Conservation (phyloP, 768 basidiomycete species). For the Lyophyllum shimeji region DNA sequence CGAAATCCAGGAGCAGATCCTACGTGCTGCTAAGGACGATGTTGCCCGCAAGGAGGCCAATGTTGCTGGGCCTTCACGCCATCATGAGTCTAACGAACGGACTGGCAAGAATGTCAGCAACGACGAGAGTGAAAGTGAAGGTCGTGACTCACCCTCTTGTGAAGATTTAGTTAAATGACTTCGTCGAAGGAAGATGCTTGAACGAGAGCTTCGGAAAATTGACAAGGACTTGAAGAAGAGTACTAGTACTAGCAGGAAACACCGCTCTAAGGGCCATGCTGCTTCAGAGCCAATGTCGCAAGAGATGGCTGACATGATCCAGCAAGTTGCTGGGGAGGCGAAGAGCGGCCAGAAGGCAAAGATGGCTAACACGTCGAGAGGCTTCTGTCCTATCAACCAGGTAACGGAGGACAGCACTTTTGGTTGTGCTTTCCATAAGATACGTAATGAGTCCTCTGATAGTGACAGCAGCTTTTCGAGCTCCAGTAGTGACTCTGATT, state of each 20-base stretch:
- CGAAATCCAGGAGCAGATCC: background rate
- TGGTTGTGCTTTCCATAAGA: background rate
- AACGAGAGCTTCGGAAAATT: background rate
- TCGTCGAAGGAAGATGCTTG: too few species aligned
- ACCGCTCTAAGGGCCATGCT: background rate
- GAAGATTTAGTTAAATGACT: background rate
- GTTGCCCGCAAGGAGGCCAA: background rate
- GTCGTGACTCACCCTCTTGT: background rate
- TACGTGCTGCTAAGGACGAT: background rate
- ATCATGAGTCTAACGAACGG: background rate
- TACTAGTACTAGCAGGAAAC: background rate
- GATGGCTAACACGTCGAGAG: background rate
- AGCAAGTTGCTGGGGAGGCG: background rate
- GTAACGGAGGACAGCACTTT: conserved; percentile 1
- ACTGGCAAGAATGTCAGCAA: background rate
- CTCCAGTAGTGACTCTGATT: background rate
- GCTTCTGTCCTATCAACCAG: background rate
- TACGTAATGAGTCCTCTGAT: background rate
- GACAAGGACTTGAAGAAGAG: background rate
- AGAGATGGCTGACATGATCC: background rate
- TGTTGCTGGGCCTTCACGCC: background rate
- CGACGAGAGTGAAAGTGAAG: background rate
- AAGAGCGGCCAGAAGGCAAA: background rate
- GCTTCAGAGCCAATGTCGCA: background rate
- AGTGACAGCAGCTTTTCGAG: background rate